Conservation (phyloP, 208 protist species). For the Naegleria lovaniensis region DNA sequence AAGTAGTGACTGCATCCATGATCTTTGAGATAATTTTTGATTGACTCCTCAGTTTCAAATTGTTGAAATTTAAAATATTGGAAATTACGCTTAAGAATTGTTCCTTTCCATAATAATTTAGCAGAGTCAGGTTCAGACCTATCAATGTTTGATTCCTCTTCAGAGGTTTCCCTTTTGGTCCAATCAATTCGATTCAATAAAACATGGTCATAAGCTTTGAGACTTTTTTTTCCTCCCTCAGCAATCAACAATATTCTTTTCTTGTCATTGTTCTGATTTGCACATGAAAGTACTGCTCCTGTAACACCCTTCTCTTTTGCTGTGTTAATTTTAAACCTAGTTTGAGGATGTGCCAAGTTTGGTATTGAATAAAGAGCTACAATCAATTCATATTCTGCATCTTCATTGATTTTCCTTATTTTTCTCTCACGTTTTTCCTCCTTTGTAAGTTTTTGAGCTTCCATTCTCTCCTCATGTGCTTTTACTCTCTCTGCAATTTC, state of each 20-base stretch:
- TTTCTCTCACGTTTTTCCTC: background rate
- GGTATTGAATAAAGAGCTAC: background rate
- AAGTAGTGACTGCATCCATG: background rate
- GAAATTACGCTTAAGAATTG: background rate
- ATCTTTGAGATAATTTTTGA: slow-evolving; percentile 20
- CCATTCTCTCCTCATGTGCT: background rate
- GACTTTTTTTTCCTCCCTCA: background rate
- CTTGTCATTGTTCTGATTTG: background rate
- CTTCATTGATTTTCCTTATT: background rate
- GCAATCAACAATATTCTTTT: background rate
- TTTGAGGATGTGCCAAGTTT: background rate
- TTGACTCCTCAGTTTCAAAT: background rate
- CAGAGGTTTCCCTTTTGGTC: background rate
- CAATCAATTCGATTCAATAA: background rate
- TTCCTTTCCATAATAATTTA: slow-evolving; percentile 13
- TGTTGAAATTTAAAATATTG: background rate
- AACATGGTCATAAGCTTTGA: background rate
- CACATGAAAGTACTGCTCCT: background rate
- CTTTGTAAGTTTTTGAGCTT: background rate
- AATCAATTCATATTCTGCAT: background rate
- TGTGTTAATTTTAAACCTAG: background rate
- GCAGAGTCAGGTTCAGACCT: background rate
- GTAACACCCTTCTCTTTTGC: background rate
- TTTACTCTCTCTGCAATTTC: background rate
- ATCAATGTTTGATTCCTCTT: background rate